Conservation (phyloP, 805 yeast genomes). For the Candida xiaguanensis region DNA sequence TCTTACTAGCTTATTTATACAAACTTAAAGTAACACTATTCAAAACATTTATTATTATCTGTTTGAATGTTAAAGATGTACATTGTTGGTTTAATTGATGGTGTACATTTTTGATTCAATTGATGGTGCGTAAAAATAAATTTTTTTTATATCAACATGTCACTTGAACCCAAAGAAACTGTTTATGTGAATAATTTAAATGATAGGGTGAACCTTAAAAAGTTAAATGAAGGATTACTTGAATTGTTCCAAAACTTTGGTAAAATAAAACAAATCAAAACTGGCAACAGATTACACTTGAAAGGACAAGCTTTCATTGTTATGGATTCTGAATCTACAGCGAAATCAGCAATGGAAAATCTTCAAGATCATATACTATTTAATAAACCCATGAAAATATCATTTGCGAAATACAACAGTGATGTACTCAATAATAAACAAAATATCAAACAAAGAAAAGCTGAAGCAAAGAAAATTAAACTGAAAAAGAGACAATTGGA, state of each 20-base stretch:
- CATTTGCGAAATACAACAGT: conserved; percentile 41
- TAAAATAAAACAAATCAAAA: conserved; percentile 46
- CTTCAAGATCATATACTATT: conserved; percentile 41
- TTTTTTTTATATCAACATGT: not conserved
- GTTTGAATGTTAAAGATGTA: too few species aligned
- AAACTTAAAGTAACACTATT: too few species aligned
- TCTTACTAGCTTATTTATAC: too few species aligned
- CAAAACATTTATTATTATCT: too few species aligned
- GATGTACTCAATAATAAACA: conserved; percentile 31
- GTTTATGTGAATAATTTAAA: conserved; percentile 71
- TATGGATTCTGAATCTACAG: conserved; percentile 38
- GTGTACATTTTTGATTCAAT: too few species aligned
- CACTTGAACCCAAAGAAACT: conserved; percentile 14
- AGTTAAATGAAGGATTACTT: conserved; percentile 42
- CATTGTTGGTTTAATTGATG: too few species aligned
- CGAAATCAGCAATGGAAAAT: conserved; percentile 43
- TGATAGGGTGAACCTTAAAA: conserved; percentile 58
- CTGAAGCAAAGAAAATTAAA: conserved; percentile 15
- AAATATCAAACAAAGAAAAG: conserved; percentile 19
- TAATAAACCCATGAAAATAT: conserved; percentile 46
- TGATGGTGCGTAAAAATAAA: too few species aligned
- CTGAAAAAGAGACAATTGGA: conserved; percentile 10
- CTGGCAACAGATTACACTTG: conserved; percentile 59
- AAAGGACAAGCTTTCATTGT: conserved; percentile 84
- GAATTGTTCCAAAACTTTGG: conserved; percentile 45